Evolutionary conservation across 2,329 filamentous ascomycete genomes (phyloP).

Genomic region (Pestalotiopsis sp.): DNA sequence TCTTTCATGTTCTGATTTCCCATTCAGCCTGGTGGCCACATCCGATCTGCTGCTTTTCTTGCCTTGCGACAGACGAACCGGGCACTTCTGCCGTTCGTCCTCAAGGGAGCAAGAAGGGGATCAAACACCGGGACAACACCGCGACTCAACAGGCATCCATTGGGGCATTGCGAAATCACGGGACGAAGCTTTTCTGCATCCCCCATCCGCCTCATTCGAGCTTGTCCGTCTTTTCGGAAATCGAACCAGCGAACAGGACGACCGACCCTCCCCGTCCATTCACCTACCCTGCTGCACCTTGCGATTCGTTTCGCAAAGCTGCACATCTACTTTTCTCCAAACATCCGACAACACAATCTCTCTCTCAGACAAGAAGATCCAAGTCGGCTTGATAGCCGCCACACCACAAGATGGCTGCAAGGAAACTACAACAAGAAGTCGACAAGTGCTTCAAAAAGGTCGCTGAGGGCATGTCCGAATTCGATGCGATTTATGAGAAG

Average conservation of each 20-base stretch:
- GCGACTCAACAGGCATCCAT: not conserved
- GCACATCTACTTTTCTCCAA: not conserved
- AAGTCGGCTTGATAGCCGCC: conserved; percentile 6
- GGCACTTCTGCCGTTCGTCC: not conserved
- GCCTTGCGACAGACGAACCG: not conserved
- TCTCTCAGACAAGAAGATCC: not conserved
- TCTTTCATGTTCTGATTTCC: not conserved
- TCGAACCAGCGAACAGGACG: not conserved
- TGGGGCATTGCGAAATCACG: not conserved
- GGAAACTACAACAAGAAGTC: conserved; percentile 97
- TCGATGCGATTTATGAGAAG: conserved; percentile 97
- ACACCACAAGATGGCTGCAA: conserved; percentile 75
- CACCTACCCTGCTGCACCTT: not conserved
- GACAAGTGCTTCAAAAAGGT: conserved; percentile 99
- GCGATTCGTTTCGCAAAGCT: not conserved
- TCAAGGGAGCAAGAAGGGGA: not conserved
- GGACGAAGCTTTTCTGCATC: not conserved
- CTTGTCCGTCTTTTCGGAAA: not conserved
- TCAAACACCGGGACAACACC: not conserved
- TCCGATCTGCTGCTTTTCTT: not conserved
- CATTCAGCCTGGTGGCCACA: not conserved
- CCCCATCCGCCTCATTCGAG: not conserved
- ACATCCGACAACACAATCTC: not conserved
- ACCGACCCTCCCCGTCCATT: not conserved
- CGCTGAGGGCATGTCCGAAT: conserved; percentile 85